phyloP scores from a whole-genome alignment of 768 basidiomycete species.

The Hydnomerulius pinastri region DNA sequence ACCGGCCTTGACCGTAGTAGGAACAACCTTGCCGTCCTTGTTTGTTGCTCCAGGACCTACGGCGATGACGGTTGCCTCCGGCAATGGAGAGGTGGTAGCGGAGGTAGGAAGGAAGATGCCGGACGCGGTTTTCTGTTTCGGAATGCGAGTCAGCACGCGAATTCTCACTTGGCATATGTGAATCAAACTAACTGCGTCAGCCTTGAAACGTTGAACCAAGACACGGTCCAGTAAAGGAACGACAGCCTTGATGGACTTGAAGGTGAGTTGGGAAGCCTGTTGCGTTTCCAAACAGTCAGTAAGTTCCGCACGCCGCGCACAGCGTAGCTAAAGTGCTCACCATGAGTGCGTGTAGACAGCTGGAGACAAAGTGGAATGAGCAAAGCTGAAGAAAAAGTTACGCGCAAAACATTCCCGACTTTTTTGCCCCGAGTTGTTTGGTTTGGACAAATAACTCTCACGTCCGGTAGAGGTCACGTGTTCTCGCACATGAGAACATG shows the following conservation, averaged over 20 bases:
- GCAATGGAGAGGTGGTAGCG: slow-evolving; percentile 80
- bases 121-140: slow-evolving; percentile 87
- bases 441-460: slow-evolving; percentile 24
- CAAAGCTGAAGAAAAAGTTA: slow-evolving; percentile 23
- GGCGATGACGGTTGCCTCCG: slow-evolving; percentile 95
- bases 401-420: slow-evolving; percentile 10
- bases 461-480: slow-evolving; percentile 25
- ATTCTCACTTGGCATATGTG: not conserved
- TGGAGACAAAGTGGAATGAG: slow-evolving; percentile 21
- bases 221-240: slow-evolving; percentile 95
- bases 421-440: slow-evolving; percentile 30
- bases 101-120: slow-evolving; percentile 97
- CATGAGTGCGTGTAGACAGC: slow-evolving; percentile 22
- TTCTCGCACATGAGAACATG: slow-evolving; percentile 1
- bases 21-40: slow-evolving; percentile 78
- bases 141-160: not conserved
- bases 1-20: slow-evolving; percentile 79
- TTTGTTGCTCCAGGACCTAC: slow-evolving; percentile 93
- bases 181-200: slow-evolving; percentile 76
- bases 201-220: slow-evolving; percentile 95
- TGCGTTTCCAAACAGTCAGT: slow-evolving; percentile 2
- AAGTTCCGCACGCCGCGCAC: not conserved
- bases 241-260: slow-evolving; percentile 92
- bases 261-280: slow-evolving; percentile 86
- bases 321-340: slow-evolving; percentile 17